Conservation (phyloP, 345 rosid genomes). For the Alliaria petiolata region DNA sequence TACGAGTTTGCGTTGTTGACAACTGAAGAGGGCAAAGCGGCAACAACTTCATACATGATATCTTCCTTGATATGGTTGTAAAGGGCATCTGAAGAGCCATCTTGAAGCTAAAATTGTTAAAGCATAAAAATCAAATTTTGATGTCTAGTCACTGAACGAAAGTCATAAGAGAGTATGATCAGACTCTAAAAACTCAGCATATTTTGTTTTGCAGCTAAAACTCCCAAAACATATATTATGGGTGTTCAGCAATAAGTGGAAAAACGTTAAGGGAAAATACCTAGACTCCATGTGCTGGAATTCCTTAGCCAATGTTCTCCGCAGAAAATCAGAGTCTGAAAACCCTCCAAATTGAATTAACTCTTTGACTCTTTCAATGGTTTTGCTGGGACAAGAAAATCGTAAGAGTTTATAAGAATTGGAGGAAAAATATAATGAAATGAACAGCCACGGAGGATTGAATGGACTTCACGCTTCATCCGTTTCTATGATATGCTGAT, state of each 20-base stretch:
- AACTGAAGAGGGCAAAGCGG: slow-evolving; percentile 60
- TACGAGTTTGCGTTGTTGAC: slow-evolving; percentile 38
- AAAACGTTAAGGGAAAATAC: slow-evolving; percentile 33
- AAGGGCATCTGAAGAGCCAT: slow-evolving; percentile 82
- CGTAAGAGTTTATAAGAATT: not conserved
- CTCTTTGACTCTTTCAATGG: slow-evolving; percentile 60
- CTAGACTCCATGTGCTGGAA: slow-evolving; percentile 75
- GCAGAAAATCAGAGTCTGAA: slow-evolving; percentile 47
- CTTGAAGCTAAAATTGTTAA: slow-evolving; percentile 56
- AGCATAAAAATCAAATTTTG: not conserved
- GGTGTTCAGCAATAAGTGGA: not conserved
- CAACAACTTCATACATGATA: slow-evolving; percentile 54
- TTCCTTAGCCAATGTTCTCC: slow-evolving; percentile 68
- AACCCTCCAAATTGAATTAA: slow-evolving; percentile 63
- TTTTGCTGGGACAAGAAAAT: slow-evolving; percentile 45
- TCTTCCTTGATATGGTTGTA: slow-evolving; percentile 65
- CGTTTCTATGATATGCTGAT: not conserved
- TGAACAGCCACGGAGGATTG: not conserved
- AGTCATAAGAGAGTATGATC: not conserved
- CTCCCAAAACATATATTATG: not conserved
- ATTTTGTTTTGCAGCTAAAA: not conserved
- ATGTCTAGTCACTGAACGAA: slow-evolving; percentile 6
- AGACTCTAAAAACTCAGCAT: not conserved
- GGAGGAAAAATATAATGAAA: not conserved
- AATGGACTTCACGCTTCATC: not conserved